phyloP scores from a whole-genome alignment of 192 early-diverging fungal genomes.

The Chytriomyces sp. region DNA sequence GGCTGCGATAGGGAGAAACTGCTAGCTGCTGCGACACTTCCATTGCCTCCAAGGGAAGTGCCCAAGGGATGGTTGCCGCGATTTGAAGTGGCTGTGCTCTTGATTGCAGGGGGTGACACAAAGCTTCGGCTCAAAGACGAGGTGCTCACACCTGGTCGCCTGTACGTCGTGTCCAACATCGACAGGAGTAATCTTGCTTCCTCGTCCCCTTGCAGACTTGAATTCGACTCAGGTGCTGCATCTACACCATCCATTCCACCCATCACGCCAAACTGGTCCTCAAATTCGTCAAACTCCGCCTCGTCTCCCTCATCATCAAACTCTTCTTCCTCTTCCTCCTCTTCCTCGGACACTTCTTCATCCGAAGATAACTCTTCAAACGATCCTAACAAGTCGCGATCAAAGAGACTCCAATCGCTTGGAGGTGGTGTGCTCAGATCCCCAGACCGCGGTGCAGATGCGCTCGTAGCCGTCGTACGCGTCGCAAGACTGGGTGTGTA shows the following conservation, averaged over 20 bases:
- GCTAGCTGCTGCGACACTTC: neutral
- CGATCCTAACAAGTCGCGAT: neutral
- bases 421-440: constrained; percentile 15
- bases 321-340: constrained; percentile 15
- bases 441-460: neutral
- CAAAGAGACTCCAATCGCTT: constrained; percentile 23
- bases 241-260: neutral
- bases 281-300: constrained; percentile 9
- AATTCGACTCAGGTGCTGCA: neutral
- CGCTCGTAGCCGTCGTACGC: too few species aligned
- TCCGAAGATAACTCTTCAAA: neutral
- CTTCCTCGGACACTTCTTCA: neutral
- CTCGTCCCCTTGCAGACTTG: too few species aligned
- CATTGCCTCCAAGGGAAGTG: neutral
- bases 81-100: too few species aligned
- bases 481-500: constrained; percentile 13
- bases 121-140: neutral
- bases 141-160: neutral
- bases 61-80: neutral
- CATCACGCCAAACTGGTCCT: neutral
- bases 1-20: neutral
- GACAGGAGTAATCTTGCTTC: neutral
- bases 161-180: neutral
- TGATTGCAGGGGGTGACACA: too few species aligned
- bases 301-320: constrained; percentile 7